These are phyloP conservation scores for Lipomyces sp. DNA, from an alignment of 805 yeast species.

Conservation along the genomic window DNA sequence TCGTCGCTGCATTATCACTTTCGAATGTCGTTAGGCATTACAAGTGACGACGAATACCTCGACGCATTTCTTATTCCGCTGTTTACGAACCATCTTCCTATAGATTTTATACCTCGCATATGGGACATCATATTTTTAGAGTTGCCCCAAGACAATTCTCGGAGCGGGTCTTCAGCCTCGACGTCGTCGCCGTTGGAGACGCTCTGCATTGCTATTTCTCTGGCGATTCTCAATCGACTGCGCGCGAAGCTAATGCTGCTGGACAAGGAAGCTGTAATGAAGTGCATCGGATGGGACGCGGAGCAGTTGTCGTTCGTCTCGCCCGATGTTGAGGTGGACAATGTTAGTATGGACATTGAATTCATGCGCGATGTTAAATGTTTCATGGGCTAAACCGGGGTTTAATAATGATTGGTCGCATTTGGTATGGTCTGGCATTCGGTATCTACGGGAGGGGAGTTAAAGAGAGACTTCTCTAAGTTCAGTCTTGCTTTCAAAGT, in stretches of 20 bases:
- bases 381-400: slow-evolving; percentile 8
- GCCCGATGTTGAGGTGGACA: slow-evolving; percentile 37
- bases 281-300: slow-evolving; percentile 41
- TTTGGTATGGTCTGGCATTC: background rate
- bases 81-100: slow-evolving; percentile 46
- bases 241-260: slow-evolving; percentile 44
- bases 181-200: slow-evolving; percentile 41
- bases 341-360: slow-evolving; percentile 10
- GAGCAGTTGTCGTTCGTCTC: slow-evolving; percentile 47
- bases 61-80: slow-evolving; percentile 44
- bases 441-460: background rate
- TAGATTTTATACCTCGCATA: slow-evolving; percentile 49
- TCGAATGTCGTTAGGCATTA: slow-evolving; percentile 40
- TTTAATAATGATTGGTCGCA: no score
- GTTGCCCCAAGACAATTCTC: slow-evolving; percentile 34
- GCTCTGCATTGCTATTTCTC: slow-evolving; percentile 49
- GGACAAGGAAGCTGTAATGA: slow-evolving; percentile 27
- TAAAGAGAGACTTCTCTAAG: no score
- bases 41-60: slow-evolving; percentile 44
- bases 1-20: slow-evolving; percentile 53
- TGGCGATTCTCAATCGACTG: slow-evolving; percentile 55
- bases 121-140: slow-evolving; percentile 62
- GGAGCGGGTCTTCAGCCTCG: no score
- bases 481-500: no score
- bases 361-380: slow-evolving; percentile 10